Conservation (phyloP, 495 filamentous ascomycete species). For the Xylaria acuta region DNA sequence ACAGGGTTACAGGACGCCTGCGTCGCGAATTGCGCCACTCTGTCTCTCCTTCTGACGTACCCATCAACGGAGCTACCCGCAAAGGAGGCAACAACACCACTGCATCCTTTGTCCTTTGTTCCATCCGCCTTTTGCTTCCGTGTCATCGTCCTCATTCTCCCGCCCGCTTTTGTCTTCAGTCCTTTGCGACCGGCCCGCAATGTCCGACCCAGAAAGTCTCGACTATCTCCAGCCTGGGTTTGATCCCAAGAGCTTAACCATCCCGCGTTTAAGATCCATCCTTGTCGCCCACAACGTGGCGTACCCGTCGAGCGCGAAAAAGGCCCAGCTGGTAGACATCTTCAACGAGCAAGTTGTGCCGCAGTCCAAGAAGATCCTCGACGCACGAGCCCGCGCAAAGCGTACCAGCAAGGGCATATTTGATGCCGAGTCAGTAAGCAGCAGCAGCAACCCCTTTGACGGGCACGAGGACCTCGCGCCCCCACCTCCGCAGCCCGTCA, state of each 20-base stretch:
- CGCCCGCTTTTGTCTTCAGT: background rate
- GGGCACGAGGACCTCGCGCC: conserved; percentile 53
- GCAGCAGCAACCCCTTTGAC: conserved; percentile 48
- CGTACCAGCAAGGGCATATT: conserved; percentile 85
- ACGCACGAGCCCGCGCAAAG: conserved; percentile 75
- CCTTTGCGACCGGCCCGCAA: conserved; percentile 43
- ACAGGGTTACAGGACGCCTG: background rate
- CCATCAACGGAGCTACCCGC: background rate
- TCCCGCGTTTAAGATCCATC: conserved; percentile 85
- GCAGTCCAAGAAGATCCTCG: conserved; percentile 74
- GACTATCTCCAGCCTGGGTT: conserved; percentile 86
- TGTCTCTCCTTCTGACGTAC: background rate
- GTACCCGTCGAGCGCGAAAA: conserved; percentile 84
- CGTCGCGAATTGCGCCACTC: conserved; percentile 8
- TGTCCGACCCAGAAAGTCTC: conserved; percentile 69
- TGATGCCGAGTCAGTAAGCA: conserved; percentile 68
- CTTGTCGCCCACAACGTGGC: conserved; percentile 83
- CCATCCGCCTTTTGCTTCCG: background rate
- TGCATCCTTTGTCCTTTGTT: background rate
- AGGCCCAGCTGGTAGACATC: conserved; percentile 81
- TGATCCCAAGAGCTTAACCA: conserved; percentile 80
- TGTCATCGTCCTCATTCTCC: background rate
- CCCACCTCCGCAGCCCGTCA: conserved; percentile 47
- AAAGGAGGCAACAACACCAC: background rate
- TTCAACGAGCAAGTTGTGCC: conserved; percentile 82